These are phyloP conservation scores for Epichloe sp. DNA, from an alignment of 2,329 filamentous ascomycete genomes.

Conservation along the genomic window DNA sequence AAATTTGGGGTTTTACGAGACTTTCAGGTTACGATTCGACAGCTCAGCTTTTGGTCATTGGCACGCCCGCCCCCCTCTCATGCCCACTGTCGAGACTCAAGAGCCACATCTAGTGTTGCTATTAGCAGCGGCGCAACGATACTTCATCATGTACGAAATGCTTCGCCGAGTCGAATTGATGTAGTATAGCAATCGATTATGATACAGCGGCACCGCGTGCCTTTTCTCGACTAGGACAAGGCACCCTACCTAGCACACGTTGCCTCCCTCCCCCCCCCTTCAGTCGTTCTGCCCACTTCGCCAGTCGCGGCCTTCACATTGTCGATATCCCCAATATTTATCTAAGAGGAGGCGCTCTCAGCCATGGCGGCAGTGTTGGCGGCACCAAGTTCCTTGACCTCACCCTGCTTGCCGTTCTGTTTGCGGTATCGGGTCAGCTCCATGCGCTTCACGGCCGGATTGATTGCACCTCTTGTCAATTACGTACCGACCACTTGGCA, in stretches of 20 bases:
- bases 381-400: slow-evolving; percentile 56
- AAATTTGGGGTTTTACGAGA: not conserved
- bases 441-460: not conserved
- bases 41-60: not conserved
- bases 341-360: slow-evolving; percentile 25
- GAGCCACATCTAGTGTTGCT: too few relatives aligned
- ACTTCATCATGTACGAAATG: not conserved
- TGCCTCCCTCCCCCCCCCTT: not conserved
- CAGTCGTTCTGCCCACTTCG: not conserved
- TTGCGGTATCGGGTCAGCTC: slow-evolving; percentile 19
- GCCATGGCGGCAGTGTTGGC: slow-evolving; percentile 33
- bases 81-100: not conserved
- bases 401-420: slow-evolving; percentile 94
- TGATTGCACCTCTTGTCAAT: slow-evolving; percentile 11
- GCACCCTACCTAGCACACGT: not conserved
- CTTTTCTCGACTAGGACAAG: not conserved
- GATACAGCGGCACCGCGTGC: slow-evolving; percentile 17
- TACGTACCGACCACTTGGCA: slow-evolving; percentile 78
- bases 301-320: not conserved
- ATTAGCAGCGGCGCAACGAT: not conserved
- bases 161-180: slow-evolving; percentile 13
- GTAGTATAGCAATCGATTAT: slow-evolving; percentile 21
- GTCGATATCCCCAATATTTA: not conserved
- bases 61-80: not conserved
- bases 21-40: not conserved